Evolutionary conservation across 1,139 yeast genomes (phyloP).

Genomic region (Saccharomycopsis phalli): DNA sequence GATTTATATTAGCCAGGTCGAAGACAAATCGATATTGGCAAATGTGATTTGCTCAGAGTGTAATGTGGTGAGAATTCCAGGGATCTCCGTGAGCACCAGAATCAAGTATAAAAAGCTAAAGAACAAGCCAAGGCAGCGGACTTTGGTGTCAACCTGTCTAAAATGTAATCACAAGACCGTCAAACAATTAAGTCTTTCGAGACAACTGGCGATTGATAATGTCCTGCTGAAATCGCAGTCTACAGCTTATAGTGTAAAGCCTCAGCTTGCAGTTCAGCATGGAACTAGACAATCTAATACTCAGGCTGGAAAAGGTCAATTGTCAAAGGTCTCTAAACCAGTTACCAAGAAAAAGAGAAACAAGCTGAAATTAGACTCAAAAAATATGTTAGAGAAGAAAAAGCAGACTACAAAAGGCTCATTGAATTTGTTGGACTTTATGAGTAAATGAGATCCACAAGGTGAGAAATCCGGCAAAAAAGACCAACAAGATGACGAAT

Average conservation of each 20-base stretch:
- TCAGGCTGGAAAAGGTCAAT: not conserved
- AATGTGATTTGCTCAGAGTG: slow-evolving; percentile 8
- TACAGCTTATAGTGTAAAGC: too few species aligned
- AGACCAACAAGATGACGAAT: too few species aligned
- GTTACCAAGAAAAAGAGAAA: slow-evolving; percentile 4
- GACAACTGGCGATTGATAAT: not conserved
- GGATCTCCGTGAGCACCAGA: slow-evolving; percentile 9
- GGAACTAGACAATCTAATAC: not conserved
- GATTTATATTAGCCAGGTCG: too few species aligned
- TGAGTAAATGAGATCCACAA: too few species aligned
- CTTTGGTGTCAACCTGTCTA: slow-evolving; percentile 12
- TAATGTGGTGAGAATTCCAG: slow-evolving; percentile 15
- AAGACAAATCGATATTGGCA: too few species aligned
- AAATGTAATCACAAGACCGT: slow-evolving; percentile 3
- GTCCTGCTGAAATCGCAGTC: too few species aligned
- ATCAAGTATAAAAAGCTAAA: slow-evolving; percentile 7
- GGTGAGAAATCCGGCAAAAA: too few species aligned
- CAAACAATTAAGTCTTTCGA: not conserved
- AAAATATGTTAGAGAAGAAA: slow-evolving; percentile 1
- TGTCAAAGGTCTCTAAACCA: not conserved
- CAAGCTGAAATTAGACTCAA: too few species aligned
- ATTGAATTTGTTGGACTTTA: slow-evolving; percentile 15
- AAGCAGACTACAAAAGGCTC: slow-evolving; percentile 6
- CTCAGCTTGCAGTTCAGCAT: not conserved
- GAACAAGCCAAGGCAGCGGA: slow-evolving; percentile 2